phyloP scores from a whole-genome alignment of 2,329 filamentous ascomycete species.

The Magnaporthiopsis rhizophila region DNA sequence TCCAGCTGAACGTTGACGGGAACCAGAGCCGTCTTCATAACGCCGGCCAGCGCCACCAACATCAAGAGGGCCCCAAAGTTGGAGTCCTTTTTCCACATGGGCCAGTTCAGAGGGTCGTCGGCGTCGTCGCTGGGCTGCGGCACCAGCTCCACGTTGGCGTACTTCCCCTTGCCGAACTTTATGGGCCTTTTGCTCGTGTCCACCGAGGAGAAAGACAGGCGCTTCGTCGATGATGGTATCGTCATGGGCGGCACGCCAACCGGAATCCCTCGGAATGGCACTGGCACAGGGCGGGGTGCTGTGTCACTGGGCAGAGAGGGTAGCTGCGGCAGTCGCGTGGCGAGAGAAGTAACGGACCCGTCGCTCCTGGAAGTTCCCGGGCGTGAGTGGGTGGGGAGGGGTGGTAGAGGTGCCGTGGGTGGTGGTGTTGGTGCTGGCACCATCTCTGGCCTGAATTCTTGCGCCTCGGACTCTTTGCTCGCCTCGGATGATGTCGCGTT shows the following conservation, averaged over 20 bases:
- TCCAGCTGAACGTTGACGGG: slow-evolving; percentile 38
- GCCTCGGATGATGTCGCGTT: background rate
- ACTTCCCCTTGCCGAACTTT: slow-evolving; percentile 39
- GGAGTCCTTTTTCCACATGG: slow-evolving; percentile 43
- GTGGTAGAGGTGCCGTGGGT: slow-evolving; percentile 1
- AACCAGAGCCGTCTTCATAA: slow-evolving; percentile 47
- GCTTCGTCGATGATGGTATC: slow-evolving; percentile 26
- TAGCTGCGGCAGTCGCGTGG: background rate
- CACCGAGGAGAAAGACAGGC: slow-evolving; percentile 27
- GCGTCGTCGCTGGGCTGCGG: slow-evolving; percentile 48
- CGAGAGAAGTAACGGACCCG: background rate
- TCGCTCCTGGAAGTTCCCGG: background rate
- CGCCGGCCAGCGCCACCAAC: slow-evolving; percentile 36
- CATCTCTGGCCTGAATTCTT: background rate
- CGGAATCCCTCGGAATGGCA: slow-evolving; percentile 9
- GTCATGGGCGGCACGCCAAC: slow-evolving; percentile 7
- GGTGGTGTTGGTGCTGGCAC: slow-evolving; percentile 7
- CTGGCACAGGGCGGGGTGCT: slow-evolving; percentile 8
- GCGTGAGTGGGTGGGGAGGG: background rate
- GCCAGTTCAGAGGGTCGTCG: slow-evolving; percentile 52
- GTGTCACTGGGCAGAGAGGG: background rate
- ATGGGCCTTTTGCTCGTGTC: slow-evolving; percentile 26
- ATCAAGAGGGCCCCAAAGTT: slow-evolving; percentile 39
- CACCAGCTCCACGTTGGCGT: slow-evolving; percentile 36
- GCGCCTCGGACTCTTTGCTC: background rate